Evolutionary conservation across 208 protist species (phyloP).

Genomic region (Crithidia acanthocephali): DNA sequence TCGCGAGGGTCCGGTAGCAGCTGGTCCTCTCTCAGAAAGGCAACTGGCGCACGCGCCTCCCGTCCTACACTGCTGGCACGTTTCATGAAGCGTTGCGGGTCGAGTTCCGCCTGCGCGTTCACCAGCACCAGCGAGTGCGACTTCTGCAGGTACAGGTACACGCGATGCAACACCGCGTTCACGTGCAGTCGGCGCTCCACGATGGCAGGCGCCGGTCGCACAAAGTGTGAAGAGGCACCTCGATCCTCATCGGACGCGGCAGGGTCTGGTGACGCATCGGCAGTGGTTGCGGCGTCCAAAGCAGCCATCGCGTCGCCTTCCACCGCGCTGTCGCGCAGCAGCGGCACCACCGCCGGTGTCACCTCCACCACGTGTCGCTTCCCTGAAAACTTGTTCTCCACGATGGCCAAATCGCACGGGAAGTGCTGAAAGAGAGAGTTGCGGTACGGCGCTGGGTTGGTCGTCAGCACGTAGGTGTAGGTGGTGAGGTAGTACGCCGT

Average conservation of each 20-base stretch:
- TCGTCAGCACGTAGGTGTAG: constrained; percentile 70
- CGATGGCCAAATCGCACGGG: constrained; percentile 68
- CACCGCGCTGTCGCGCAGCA: background rate
- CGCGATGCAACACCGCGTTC: constrained; percentile 61
- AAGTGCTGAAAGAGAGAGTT: constrained; percentile 61
- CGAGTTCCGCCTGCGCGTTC: constrained; percentile 46
- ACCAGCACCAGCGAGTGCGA: constrained; percentile 53
- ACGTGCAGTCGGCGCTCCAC: constrained; percentile 44
- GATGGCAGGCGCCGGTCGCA: constrained; percentile 15
- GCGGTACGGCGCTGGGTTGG: constrained; percentile 47
- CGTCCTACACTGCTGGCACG: constrained; percentile 22
- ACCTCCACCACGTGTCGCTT: constrained; percentile 36
- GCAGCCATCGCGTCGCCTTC: background rate
- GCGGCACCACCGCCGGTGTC: background rate
- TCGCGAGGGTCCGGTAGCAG: constrained; percentile 10
- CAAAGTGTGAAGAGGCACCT: background rate
- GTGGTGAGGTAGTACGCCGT: constrained; percentile 67
- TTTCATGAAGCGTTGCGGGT: constrained; percentile 60
- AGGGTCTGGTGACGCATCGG: too few species aligned
- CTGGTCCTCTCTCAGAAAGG: constrained; percentile 20
- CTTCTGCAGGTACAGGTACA: constrained; percentile 69
- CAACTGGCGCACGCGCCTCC: constrained; percentile 10
- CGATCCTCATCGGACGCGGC: too few species aligned
- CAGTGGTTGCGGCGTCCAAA: background rate
- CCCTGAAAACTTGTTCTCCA: constrained; percentile 67